Evolutionary conservation across 2,329 filamentous ascomycete species (phyloP).

Genomic region (Pestalotiopsis sp.): DNA sequence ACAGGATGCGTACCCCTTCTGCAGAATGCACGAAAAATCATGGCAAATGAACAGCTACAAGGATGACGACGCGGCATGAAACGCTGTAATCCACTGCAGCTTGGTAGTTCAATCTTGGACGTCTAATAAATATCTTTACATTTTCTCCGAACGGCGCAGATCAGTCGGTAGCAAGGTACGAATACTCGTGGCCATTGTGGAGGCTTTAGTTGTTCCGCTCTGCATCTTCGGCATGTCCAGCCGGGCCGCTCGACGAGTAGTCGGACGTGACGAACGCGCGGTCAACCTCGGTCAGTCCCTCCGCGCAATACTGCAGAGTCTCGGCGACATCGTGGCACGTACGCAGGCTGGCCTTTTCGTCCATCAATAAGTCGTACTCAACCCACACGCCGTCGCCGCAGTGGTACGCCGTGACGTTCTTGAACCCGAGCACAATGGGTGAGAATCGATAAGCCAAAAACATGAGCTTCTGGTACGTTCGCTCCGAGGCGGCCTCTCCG

Average conservation of each 20-base stretch:
- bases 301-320: constrained; percentile 63
- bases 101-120: not conserved
- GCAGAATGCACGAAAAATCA: not conserved
- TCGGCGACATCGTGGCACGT: constrained; percentile 62
- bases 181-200: not conserved
- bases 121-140: not conserved
- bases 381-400: constrained; percentile 65
- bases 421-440: constrained; percentile 54
- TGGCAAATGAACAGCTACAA: not conserved
- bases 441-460: constrained; percentile 61
- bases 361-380: constrained; percentile 61
- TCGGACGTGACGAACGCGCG: constrained; percentile 42
- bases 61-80: not conserved
- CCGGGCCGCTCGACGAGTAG: constrained; percentile 18
- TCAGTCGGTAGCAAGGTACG: not conserved
- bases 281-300: constrained; percentile 45
- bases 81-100: not conserved
- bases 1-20: not conserved
- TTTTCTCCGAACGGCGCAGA: not conserved
- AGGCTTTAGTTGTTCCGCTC: constrained; percentile 6
- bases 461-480: constrained; percentile 56
- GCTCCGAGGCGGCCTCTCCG: constrained; percentile 55
- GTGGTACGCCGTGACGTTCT: constrained; percentile 59
- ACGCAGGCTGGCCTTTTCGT: constrained; percentile 52
- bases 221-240: constrained; percentile 7